phyloP scores from a whole-genome alignment of 23 red algal species.

The Gracilariopsis chorda region DNA sequence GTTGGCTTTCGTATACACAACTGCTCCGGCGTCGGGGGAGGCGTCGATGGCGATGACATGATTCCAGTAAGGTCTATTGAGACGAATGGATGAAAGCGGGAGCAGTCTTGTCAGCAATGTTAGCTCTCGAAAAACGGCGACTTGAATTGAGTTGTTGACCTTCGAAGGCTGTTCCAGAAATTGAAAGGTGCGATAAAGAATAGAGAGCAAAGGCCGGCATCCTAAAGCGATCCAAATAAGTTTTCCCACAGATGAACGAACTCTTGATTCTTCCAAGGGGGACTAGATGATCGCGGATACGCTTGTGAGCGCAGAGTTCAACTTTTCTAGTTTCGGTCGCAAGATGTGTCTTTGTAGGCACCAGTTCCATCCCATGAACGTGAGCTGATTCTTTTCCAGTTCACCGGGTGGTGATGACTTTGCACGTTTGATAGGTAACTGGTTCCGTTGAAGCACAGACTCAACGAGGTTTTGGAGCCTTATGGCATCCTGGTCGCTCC shows the following conservation, averaged over 20 bases:
- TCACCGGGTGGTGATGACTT: not conserved
- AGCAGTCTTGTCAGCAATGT: not conserved
- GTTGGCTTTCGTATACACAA: not conserved
- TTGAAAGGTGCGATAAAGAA: not conserved
- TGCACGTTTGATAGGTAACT: not conserved
- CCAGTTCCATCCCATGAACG: conserved; percentile 17
- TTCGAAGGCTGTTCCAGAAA: not conserved
- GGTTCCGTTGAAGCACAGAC: not conserved
- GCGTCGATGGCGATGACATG: conserved; percentile 4
- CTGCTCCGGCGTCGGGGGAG: not conserved
- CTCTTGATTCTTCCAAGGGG: not conserved
- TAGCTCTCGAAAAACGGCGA: not conserved
- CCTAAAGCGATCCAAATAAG: not conserved
- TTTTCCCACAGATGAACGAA: not conserved
- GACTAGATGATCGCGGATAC: not conserved
- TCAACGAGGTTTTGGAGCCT: not conserved
- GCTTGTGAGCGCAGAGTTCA: not conserved
- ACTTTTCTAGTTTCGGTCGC: not conserved
- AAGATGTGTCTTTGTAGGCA: not conserved
- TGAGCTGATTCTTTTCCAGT: not conserved
- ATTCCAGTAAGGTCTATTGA: not conserved
- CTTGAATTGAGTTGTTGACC: not conserved
- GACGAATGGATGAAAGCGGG: not conserved
- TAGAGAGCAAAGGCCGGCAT: not conserved
- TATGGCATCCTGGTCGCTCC: not conserved